These are phyloP conservation scores for Mortierella sp. DNA, from an alignment of 371 early-diverging fungal species.

Conservation along the genomic window DNA sequence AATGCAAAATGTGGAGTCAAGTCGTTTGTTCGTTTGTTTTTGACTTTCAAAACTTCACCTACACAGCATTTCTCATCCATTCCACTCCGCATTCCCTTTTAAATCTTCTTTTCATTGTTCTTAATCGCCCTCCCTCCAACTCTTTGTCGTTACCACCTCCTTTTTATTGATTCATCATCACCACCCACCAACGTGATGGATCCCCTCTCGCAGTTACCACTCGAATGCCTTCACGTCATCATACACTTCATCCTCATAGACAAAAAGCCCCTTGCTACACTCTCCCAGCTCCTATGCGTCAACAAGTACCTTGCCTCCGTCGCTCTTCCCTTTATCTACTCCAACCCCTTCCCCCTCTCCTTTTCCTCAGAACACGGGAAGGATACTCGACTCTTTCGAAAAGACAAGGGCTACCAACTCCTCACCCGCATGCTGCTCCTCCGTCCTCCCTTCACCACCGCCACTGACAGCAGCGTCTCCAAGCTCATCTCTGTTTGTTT, in stretches of 20 bases:
- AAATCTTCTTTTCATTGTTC: too few relatives aligned
- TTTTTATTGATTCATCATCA: background rate
- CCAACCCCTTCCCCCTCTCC: background rate
- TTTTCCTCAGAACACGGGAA: background rate
- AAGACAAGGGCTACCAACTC: background rate
- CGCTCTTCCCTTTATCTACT: background rate
- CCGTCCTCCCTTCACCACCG: background rate
- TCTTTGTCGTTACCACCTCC: background rate
- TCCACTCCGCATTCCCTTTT: too few relatives aligned
- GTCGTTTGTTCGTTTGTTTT: too few relatives aligned
- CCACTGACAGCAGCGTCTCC: background rate
- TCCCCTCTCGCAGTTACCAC: background rate
- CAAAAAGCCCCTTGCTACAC: background rate
- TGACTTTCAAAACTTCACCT: too few relatives aligned
- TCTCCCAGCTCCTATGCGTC: background rate
- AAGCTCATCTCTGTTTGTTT: background rate
- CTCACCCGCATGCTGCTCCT: background rate
- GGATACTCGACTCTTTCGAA: background rate
- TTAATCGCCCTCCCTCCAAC: too few relatives aligned
- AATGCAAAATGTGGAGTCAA: too few relatives aligned
- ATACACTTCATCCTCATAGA: background rate
- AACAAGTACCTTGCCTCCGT: constrained; percentile 1
- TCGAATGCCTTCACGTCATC: constrained; percentile 3
- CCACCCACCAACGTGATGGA: background rate
- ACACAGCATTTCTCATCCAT: too few relatives aligned